phyloP scores from a whole-genome alignment of 768 basidiomycete species.

The Lactarius sanguifluus region DNA sequence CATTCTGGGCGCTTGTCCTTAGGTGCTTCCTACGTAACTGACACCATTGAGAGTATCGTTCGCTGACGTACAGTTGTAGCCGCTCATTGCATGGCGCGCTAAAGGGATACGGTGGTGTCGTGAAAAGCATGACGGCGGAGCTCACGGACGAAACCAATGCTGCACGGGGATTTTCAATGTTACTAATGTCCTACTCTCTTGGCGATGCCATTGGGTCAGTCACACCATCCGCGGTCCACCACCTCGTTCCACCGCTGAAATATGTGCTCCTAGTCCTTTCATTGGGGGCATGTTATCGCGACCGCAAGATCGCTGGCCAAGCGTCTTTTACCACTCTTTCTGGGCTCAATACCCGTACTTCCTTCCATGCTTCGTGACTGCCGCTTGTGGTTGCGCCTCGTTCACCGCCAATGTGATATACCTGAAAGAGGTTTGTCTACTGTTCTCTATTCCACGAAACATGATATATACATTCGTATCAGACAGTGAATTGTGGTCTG shows the following conservation, averaged over 20 bases:
- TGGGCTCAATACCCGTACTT: constrained; percentile 32
- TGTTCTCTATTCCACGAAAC: background rate
- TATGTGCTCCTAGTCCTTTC: constrained; percentile 22
- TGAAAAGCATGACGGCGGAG: background rate
- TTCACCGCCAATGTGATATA: background rate
- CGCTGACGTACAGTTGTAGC: background rate
- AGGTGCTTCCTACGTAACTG: background rate
- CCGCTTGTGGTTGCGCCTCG: background rate
- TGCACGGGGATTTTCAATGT: background rate
- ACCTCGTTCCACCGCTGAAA: no score
- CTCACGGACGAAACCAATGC: background rate
- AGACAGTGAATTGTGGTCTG: background rate
- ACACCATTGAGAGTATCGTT: background rate
- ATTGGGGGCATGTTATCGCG: constrained; percentile 30
- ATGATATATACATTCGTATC: background rate
- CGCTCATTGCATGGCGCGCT: background rate
- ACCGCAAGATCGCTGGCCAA: constrained; percentile 29
- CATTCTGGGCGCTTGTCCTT: background rate
- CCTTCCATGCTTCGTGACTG: constrained; percentile 26
- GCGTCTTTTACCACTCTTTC: constrained; percentile 25
- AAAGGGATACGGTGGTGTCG: background rate
- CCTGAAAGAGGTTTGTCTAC: constrained; percentile 11
- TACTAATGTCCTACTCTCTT: background rate
- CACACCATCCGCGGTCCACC: background rate
- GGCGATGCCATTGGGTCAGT: constrained; percentile 18